Evolutionary conservation across 352 stramenopile species (phyloP).

Genomic region (Achlya hypogyna): DNA sequence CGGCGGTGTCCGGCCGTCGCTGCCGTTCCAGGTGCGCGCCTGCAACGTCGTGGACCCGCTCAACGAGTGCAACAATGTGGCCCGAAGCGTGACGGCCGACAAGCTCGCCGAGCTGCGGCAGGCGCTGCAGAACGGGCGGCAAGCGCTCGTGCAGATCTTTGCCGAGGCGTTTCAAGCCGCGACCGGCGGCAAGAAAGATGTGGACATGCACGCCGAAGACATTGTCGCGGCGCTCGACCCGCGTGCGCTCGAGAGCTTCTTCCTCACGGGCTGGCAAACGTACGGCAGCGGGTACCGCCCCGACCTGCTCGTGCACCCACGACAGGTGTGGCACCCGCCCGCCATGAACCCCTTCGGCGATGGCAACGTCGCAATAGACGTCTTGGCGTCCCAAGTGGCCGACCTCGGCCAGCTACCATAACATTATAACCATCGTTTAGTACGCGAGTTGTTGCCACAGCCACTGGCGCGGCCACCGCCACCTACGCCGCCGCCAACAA

Average conservation of each 20-base stretch:
- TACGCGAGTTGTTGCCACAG: too few relatives aligned
- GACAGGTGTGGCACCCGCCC: slow-evolving; percentile 49
- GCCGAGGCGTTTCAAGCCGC: not conserved
- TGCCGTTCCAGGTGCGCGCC: slow-evolving; percentile 58
- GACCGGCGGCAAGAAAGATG: not conserved
- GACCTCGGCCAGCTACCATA: not conserved
- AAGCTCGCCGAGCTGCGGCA: slow-evolving; percentile 63
- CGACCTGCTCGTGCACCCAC: slow-evolving; percentile 66
- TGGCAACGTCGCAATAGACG: not conserved
- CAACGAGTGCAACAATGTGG: slow-evolving; percentile 81
- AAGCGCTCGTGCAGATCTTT: slow-evolving; percentile 13
- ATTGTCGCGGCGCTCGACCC: slow-evolving; percentile 15
- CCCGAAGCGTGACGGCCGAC: slow-evolving; percentile 63
- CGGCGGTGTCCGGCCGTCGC: slow-evolving; percentile 10
- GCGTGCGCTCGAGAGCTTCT: slow-evolving; percentile 36
- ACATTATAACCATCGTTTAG: not conserved
- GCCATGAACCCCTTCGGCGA: not conserved
- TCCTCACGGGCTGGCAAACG: slow-evolving; percentile 43
- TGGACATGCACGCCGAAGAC: slow-evolving; percentile 11
- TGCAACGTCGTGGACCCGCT: slow-evolving; percentile 87
- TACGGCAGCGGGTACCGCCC: slow-evolving; percentile 73
- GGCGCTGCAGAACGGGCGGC: slow-evolving; percentile 31
- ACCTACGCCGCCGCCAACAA: not conserved
- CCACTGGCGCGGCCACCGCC: too few relatives aligned
- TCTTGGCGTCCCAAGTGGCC: not conserved